Evolutionary conservation across 805 yeast species (phyloP).

Genomic region (Pichia scutulata): DNA sequence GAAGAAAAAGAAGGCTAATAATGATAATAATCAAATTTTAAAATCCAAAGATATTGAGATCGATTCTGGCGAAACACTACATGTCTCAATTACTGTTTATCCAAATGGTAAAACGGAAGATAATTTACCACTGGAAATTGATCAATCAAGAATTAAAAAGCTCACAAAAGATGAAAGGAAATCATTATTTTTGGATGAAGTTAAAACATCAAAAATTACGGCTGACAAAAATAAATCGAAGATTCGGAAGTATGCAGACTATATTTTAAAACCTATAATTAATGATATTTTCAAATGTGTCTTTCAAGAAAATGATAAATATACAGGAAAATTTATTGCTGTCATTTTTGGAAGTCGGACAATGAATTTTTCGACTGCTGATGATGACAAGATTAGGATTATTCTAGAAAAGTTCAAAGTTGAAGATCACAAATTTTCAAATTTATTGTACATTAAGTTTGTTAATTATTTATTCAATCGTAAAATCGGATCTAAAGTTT

Average conservation of each 20-base stretch:
- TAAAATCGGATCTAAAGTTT: background rate
- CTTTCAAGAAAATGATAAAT: conserved; percentile 2
- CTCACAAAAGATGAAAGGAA: conserved; percentile 7
- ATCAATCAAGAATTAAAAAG: background rate
- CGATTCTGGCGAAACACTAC: background rate
- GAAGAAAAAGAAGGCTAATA: background rate
- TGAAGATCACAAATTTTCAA: background rate
- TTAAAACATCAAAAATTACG: background rate
- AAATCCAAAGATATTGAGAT: background rate
- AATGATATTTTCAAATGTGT: conserved; percentile 11
- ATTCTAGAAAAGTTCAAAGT: background rate
- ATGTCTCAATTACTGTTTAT: conserved; percentile 9
- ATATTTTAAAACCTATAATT: background rate
- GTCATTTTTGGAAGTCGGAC: background rate
- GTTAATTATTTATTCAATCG: background rate
- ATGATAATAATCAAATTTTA: background rate
- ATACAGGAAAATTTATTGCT: conserved; percentile 4
- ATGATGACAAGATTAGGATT: conserved; percentile 1
- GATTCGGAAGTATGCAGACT: conserved; percentile 1
- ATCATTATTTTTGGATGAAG: conserved; percentile 2
- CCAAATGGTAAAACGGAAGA: conserved; percentile 10
- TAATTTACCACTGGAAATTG: background rate
- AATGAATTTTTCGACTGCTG: conserved; percentile 1
- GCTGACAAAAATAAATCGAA: background rate
- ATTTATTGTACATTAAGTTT: background rate